A percentile compares a stretch with the other conserved stretches of the same genome.
These are phyloP conservation scores for Pugionium cornutum DNA, from an alignment of 345 rosid genomes.

Conservation along the genomic window DNA sequence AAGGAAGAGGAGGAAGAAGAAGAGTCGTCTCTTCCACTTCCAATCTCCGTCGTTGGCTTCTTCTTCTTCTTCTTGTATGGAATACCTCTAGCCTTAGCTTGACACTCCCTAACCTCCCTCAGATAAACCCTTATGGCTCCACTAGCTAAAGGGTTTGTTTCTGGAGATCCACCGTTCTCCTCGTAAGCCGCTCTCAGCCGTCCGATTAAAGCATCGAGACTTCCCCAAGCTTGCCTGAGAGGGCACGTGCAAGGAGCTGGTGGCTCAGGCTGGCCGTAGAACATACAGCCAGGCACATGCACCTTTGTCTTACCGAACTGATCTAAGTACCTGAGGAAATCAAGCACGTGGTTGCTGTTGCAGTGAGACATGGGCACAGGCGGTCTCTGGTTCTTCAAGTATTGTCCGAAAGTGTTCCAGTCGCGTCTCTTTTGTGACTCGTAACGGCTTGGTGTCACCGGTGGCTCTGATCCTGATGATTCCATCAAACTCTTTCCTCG, in stretches of 20 bases:
- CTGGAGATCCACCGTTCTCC: conserved; percentile 79
- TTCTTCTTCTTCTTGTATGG: conserved; percentile 79
- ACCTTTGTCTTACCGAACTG: conserved; percentile 86
- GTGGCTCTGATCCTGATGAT: conserved; percentile 42
- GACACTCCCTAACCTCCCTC: conserved; percentile 77
- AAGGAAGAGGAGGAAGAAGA: conserved; percentile 38
- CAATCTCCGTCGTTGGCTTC: conserved; percentile 30
- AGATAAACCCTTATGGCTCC: conserved; percentile 69
- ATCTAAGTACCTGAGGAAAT: conserved; percentile 70
- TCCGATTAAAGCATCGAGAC: conserved; percentile 90
- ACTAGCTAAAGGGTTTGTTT: conserved; percentile 78
- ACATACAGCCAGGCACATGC: conserved; percentile 72
- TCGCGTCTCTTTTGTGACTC: conserved; percentile 80
- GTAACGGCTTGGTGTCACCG: conserved; percentile 62
- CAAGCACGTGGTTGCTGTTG: conserved; percentile 64
- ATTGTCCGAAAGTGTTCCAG: conserved; percentile 86
- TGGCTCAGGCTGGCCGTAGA: conserved; percentile 86
- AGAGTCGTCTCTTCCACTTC: conserved; percentile 42
- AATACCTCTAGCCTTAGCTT: conserved; percentile 86
- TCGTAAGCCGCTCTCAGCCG: conserved; percentile 88
- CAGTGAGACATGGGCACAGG: conserved; percentile 67
- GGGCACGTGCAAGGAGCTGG: conserved; percentile 93
- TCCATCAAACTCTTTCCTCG: conserved; percentile 43
- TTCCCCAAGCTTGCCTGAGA: conserved; percentile 88
- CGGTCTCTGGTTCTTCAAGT: conserved; percentile 65